These are phyloP conservation scores for Phytophthora vignae DNA, from an alignment of 352 stramenopile genomes.

Conservation along the genomic window DNA sequence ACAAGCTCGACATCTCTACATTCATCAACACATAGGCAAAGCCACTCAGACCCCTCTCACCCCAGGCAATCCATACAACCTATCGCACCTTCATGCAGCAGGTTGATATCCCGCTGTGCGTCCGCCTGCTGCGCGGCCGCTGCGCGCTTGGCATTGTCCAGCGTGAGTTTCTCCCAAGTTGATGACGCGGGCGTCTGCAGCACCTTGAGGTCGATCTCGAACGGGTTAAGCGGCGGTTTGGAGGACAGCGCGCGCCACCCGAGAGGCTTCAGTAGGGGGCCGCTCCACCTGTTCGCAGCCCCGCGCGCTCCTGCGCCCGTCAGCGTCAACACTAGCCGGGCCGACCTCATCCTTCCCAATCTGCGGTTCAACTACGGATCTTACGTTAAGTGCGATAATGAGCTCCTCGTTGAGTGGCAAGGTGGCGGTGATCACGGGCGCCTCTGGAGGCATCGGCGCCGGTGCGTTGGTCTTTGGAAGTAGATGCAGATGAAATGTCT, in stretches of 20 bases:
- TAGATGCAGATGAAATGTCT: not conserved
- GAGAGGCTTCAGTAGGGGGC: not conserved
- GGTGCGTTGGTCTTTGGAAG: slow-evolving; percentile 10
- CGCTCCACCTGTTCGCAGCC: not conserved
- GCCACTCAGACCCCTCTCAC: not conserved
- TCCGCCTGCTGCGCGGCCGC: slow-evolving; percentile 29
- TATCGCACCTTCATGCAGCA: slow-evolving; percentile 48
- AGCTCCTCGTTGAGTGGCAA: slow-evolving; percentile 58
- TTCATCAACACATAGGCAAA: not conserved
- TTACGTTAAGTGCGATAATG: slow-evolving; percentile 7
- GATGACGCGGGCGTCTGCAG: slow-evolving; percentile 11
- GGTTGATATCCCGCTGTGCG: slow-evolving; percentile 44
- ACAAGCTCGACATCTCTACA: slow-evolving; percentile 59
- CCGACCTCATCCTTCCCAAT: not conserved
- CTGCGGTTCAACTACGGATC: not conserved
- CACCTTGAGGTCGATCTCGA: slow-evolving; percentile 62
- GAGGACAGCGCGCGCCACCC: slow-evolving; percentile 11
- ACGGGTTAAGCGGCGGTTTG: slow-evolving; percentile 43
- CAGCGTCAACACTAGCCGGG: slow-evolving; percentile 3
- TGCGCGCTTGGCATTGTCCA: slow-evolving; percentile 27
- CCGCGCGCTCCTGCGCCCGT: slow-evolving; percentile 1
- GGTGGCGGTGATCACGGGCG: slow-evolving; percentile 90
- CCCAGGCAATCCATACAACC: not conserved
- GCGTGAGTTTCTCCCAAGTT: slow-evolving; percentile 16
- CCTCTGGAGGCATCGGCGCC: slow-evolving; percentile 89